Evolutionary conservation across 352 stramenopile species (phyloP).

Genomic region (Pythium aphanidermatum): DNA sequence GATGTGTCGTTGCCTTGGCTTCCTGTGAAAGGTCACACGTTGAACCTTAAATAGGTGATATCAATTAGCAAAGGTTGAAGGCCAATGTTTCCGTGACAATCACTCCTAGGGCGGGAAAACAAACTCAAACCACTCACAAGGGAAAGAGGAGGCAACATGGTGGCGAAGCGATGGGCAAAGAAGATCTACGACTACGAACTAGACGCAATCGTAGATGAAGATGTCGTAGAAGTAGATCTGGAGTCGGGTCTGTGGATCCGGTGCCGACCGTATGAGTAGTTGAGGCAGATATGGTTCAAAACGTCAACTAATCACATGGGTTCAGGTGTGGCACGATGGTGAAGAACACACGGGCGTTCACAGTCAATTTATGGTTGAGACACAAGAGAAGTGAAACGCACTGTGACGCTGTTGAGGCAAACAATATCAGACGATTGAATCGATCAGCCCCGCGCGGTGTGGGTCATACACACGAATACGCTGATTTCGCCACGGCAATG

Average conservation of each 20-base stretch:
- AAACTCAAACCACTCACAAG: background rate
- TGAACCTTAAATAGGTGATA: conserved; percentile 3
- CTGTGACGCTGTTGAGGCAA: background rate
- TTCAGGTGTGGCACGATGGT: background rate
- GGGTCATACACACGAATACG: conserved; percentile 3
- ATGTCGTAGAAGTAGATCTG: conserved; percentile 38
- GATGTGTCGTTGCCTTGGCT: background rate
- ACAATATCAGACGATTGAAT: background rate
- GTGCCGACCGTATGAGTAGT: conserved; percentile 20
- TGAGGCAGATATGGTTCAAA: background rate
- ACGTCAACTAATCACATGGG: too few relatives aligned
- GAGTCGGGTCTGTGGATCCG: conserved; percentile 37
- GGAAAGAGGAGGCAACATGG: background rate
- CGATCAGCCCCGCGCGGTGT: too few relatives aligned
- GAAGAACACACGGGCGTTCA: too few relatives aligned
- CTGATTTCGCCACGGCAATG: conserved; percentile 11
- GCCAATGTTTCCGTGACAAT: conserved; percentile 42
- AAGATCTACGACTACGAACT: conserved; percentile 48
- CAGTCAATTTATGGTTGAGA: too few relatives aligned
- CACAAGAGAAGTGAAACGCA: conserved; percentile 2
- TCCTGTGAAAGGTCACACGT: conserved; percentile 11
- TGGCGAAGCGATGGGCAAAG: conserved; percentile 22
- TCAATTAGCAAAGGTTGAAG: conserved; percentile 24
- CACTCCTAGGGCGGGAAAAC: conserved; percentile 24
- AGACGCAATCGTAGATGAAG: conserved; percentile 29